Percentiles rank a stretch among this genome's conserved stretches.
Evolutionary conservation across 2,329 filamentous ascomycete species (phyloP).

Genomic region (Cladosporium oxysporum): DNA sequence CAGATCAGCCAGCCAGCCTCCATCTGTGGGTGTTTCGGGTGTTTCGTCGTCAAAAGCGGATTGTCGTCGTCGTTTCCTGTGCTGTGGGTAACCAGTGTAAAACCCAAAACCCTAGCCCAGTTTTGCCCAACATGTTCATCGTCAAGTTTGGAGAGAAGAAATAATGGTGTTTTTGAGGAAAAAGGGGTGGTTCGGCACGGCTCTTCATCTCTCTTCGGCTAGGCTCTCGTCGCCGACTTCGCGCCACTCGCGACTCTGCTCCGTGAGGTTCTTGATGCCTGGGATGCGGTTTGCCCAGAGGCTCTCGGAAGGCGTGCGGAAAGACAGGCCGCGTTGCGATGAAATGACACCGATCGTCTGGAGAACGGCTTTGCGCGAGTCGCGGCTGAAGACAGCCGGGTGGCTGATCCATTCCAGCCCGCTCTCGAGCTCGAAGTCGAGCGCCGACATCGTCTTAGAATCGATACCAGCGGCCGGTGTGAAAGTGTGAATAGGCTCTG

Average conservation of each 20-base stretch:
- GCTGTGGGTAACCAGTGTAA: constrained; percentile 1
- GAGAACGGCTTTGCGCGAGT: constrained; percentile 91
- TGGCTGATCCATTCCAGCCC: constrained; percentile 97
- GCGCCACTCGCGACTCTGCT: constrained; percentile 87
- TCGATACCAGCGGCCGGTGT: constrained; percentile 76
- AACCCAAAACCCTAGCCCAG: background rate
- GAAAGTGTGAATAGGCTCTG: constrained; percentile 49
- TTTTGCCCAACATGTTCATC: background rate
- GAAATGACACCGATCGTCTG: constrained; percentile 97
- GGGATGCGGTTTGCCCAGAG: constrained; percentile 83
- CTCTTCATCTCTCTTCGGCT: constrained; percentile 25
- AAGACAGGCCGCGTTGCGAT: constrained; percentile 90
- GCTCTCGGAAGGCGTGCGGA: constrained; percentile 83
- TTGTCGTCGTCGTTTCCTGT: background rate
- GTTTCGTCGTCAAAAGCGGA: background rate
- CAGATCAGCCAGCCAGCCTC: background rate
- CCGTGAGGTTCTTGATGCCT: constrained; percentile 78
- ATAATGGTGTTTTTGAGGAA: background rate
- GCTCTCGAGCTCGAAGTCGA: constrained; percentile 87
- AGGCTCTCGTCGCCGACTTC: constrained; percentile 65
- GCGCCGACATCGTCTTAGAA: constrained; percentile 73
- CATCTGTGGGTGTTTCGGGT: background rate
- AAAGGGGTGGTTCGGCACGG: background rate
- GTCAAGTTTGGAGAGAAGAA: background rate
- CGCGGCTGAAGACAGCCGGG: constrained; percentile 88